Evolutionary conservation across 192 early-diverging fungal species (phyloP).

Genomic region (Linnemannia zychae): DNA sequence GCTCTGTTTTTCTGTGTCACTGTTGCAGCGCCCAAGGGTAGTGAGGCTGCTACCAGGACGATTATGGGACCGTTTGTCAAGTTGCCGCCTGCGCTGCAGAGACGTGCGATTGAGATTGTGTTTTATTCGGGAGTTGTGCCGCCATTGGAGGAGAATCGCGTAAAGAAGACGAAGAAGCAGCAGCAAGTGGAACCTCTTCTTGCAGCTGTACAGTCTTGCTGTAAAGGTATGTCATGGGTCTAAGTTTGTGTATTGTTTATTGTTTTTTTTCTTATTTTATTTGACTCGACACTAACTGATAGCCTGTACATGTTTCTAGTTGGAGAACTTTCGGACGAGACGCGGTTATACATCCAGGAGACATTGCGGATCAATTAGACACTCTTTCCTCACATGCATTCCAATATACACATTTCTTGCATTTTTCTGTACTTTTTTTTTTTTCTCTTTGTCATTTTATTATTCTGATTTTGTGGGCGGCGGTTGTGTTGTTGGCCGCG

Average conservation of each 20-base stretch:
- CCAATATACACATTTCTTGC: background rate
- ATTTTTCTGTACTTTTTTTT: background rate
- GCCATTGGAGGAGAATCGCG: background rate
- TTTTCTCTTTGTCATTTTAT: background rate
- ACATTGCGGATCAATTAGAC: constrained; percentile 30
- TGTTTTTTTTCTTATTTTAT: background rate
- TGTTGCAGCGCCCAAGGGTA: constrained; percentile 20
- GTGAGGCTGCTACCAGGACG: constrained; percentile 24
- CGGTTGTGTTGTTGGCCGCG: background rate
- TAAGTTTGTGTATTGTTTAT: background rate
- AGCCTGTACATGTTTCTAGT: background rate
- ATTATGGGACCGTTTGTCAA: constrained; percentile 61
- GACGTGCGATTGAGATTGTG: constrained; percentile 63
- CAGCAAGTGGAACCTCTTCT: constrained; percentile 14
- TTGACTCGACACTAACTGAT: background rate
- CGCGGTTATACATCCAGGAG: constrained; percentile 42
- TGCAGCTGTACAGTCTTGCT: constrained; percentile 45
- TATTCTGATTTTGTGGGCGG: background rate
- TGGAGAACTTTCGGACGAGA: constrained; percentile 41
- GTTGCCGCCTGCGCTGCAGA: constrained; percentile 57
- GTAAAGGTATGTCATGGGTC: constrained; percentile 27
- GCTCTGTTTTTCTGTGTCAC: constrained; percentile 49
- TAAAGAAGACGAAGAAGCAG: constrained; percentile 3
- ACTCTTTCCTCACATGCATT: background rate
- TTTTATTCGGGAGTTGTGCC: constrained; percentile 38